Conservation (phyloP, 352 stramenopile species). For the Globisporangium takayamanum region DNA sequence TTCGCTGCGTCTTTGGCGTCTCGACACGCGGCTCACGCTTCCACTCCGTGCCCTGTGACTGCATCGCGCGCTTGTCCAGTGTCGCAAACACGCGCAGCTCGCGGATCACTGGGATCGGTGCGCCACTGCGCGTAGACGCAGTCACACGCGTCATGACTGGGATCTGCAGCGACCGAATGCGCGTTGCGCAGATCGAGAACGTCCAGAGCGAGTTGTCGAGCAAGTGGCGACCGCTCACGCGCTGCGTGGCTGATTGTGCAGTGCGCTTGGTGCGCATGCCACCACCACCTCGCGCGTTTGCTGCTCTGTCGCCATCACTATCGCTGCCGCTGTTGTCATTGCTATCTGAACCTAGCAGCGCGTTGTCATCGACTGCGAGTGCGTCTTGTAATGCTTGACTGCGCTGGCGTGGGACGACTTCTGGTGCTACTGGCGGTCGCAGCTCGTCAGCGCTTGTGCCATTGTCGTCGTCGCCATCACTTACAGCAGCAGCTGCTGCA, state of each 20-base stretch:
- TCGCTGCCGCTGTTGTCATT: not conserved
- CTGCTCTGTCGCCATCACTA: not conserved
- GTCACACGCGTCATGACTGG: slow-evolving; percentile 21
- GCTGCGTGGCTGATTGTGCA: not conserved
- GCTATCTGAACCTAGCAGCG: not conserved
- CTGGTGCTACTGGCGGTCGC: slow-evolving; percentile 6
- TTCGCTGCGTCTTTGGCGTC: slow-evolving; percentile 5
- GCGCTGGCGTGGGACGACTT: not conserved
- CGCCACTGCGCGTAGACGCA: not conserved
- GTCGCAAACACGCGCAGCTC: slow-evolving; percentile 54
- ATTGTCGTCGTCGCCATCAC: not conserved
- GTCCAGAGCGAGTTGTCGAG: slow-evolving; percentile 43
- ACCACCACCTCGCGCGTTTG: not conserved
- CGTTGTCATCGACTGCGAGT: slow-evolving; percentile 5
- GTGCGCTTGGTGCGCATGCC: not conserved
- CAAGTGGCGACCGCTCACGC: slow-evolving; percentile 14
- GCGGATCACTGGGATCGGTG: slow-evolving; percentile 19
- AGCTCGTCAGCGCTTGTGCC: slow-evolving; percentile 4
- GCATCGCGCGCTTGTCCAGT: slow-evolving; percentile 43
- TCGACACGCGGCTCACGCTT: slow-evolving; percentile 28
- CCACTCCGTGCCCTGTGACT: slow-evolving; percentile 46
- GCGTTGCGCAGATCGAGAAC: slow-evolving; percentile 32
- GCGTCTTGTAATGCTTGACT: slow-evolving; percentile 7
- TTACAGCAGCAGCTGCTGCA: not conserved
- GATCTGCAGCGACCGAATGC: slow-evolving; percentile 41